These are phyloP conservation scores for Oryza brachyantha DNA, from an alignment of 176 grass and related monocot genomes.

Conservation along the genomic window DNA sequence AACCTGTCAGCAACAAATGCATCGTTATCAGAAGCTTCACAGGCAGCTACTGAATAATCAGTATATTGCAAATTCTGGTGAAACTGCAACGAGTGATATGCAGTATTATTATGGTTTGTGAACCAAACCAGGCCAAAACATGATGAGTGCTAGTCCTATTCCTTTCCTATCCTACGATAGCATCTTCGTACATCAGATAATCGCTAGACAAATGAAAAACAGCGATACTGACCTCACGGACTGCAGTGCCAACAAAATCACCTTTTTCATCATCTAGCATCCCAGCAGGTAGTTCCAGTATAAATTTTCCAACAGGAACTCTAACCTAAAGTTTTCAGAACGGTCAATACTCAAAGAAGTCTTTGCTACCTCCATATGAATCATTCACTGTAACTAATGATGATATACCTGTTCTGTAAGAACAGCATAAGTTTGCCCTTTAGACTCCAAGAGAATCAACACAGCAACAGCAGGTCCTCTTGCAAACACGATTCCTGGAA, in stretches of 20 bases:
- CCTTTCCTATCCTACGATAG: neutral
- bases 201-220: neutral
- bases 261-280: conserved; percentile 92
- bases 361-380: neutral
- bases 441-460: conserved; percentile 80
- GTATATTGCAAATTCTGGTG: neutral
- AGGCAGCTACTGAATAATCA: neutral
- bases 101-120: neutral
- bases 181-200: neutral
- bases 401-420: conserved; percentile 78
- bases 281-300: conserved; percentile 87
- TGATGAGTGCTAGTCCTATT: neutral
- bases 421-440: conserved; percentile 67
- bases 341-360: conserved; percentile 1
- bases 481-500: conserved; percentile 98
- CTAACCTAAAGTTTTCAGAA: conserved; percentile 54
- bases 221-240: conserved; percentile 68
- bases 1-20: conserved; percentile 45
- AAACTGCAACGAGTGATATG: neutral
- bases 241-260: conserved; percentile 80
- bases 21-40: neutral
- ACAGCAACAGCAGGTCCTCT: conserved; percentile 87
- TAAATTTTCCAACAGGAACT: conserved; percentile 76
- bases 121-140: neutral
- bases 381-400: neutral